Percentiles rank a stretch among this genome's conserved stretches.
phyloP scores from a whole-genome alignment of 2,329 filamentous ascomycete species.

The Sclerotinia glacialis region DNA sequence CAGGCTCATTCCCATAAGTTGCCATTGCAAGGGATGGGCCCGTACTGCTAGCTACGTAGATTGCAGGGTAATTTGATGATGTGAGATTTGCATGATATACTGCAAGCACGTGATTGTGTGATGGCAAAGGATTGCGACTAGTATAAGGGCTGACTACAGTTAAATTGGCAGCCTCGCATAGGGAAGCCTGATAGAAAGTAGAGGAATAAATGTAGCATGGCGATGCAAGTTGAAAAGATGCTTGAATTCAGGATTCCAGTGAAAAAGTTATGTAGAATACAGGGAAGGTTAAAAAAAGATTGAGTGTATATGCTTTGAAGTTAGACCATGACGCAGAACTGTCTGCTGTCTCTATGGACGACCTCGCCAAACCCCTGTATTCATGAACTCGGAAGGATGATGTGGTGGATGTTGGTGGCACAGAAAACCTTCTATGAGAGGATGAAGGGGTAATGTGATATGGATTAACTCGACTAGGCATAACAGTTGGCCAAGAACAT shows the following conservation, averaged over 20 bases:
- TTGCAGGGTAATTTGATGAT: background rate
- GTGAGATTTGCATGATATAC: background rate
- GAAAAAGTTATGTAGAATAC: background rate
- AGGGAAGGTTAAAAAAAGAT: background rate
- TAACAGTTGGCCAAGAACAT: background rate
- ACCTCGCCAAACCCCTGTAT: background rate
- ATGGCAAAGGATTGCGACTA: background rate
- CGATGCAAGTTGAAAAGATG: too few species aligned
- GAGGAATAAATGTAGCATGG: background rate
- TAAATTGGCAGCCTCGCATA: background rate
- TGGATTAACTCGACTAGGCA: background rate
- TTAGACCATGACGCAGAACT: background rate
- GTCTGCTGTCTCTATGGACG: background rate
- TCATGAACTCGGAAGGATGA: background rate
- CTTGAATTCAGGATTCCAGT: background rate
- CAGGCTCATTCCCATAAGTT: background rate
- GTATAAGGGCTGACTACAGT: background rate
- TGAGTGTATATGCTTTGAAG: background rate
- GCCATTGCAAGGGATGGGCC: background rate
- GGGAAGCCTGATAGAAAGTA: background rate
- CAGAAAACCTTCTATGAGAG: background rate
- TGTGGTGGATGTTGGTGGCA: background rate
- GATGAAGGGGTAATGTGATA: background rate
- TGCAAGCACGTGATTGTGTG: background rate
- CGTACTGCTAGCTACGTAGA: background rate